Base-by-base conservation (phyloP, 192 early-diverging fungal genomes). In the Nowakowskiella sp. region DNA sequence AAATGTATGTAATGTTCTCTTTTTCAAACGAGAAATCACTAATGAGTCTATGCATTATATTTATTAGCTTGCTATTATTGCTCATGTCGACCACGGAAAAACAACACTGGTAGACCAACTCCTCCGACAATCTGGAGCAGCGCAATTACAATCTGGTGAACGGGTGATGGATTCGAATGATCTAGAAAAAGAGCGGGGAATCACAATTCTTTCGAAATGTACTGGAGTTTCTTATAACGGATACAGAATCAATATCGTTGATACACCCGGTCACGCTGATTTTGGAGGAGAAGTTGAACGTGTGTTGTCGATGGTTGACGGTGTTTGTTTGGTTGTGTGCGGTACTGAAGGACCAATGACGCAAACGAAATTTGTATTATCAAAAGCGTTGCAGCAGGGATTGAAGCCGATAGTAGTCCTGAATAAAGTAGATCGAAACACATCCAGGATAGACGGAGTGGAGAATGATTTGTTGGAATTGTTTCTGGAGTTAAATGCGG, bases 71-170 rank as follows among this genome's bases (percentile, higher is more conserved):
- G 76, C 80, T 74, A 90, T 90, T 44, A 83, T 84, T 65, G 88
- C 88, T 8, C 88, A 90, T 67, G 88, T 90, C 55, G 88, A 90
- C 66, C 88, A 90, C 66, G 88, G 88, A 46, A 90, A 90, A 66
- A 88, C 86, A 0, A 77, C 81, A 10, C 65, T 85, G 25, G 76
- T 80, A 13, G 77, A 82, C 62, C 76, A 76, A 31, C 58, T 82
- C 42, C 67, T 83, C 45, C 65, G 68, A 57, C 77, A 80, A 61
- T 72, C 73, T 0, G 76, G 72, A 6, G 67, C 65, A 21, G 72
- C 68, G 9, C 28, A 60, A 28, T 61, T 74, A 71, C 50, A 70
- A 61, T 22, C 76, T 67, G 69, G 74, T 71, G 49, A 79, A 51
- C 79, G 88, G 6, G 84, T 90, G 9, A 90, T 90, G 88, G 88